Evolutionary conservation across 352 stramenopile species (phyloP).

Genomic region (Pythium volutum): DNA sequence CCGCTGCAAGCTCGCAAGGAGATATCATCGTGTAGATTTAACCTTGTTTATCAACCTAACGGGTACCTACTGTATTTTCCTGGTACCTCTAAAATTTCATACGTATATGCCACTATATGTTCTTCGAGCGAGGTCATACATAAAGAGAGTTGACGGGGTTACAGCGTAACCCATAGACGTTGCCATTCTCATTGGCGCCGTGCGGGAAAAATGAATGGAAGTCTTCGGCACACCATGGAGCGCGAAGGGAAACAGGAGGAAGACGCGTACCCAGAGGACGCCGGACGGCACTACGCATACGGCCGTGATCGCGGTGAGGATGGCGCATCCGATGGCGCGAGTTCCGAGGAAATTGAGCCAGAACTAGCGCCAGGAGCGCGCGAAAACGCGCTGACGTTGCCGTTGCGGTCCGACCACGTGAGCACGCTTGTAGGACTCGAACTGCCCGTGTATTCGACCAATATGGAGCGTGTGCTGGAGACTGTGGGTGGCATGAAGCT

Average conservation of each 20-base stretch:
- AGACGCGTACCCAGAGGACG: conserved; percentile 22
- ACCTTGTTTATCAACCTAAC: conserved; percentile 21
- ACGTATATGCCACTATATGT: not conserved
- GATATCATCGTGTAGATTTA: conserved; percentile 21
- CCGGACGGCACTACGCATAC: not conserved
- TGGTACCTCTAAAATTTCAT: too few species aligned
- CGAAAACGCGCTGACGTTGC: conserved; percentile 22
- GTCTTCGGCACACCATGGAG: conserved; percentile 5
- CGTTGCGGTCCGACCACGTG: conserved; percentile 31
- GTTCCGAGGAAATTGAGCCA: conserved; percentile 3
- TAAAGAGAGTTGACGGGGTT: not conserved
- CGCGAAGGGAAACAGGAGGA: conserved; percentile 27
- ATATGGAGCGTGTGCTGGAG: conserved; percentile 45
- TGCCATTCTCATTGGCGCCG: not conserved
- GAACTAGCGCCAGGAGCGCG: conserved; percentile 4
- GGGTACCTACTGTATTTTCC: not conserved
- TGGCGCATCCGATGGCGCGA: conserved; percentile 6
- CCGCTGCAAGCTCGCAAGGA: not conserved
- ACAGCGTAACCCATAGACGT: not conserved
- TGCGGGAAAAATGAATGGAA: conserved; percentile 26
- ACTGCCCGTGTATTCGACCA: conserved; percentile 59
- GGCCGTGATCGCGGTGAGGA: not conserved
- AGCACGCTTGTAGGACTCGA: conserved; percentile 61
- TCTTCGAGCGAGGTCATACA: not conserved
- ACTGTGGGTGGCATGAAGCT: conserved; percentile 51